phyloP scores from a whole-genome alignment of 2,329 filamentous ascomycete genomes.

The Penicillium sp. region DNA sequence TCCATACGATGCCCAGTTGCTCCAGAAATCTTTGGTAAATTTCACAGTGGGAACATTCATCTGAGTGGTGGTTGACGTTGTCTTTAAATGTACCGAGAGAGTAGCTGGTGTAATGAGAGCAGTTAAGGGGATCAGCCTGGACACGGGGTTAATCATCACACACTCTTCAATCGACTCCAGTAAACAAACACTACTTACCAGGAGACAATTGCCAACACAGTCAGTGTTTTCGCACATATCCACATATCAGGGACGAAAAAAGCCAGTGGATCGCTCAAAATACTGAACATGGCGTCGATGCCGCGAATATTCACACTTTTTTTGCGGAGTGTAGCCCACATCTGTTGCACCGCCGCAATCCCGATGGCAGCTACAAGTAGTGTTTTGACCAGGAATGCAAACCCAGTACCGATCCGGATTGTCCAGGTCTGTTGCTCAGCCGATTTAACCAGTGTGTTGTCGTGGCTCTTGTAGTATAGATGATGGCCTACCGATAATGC shows the following conservation, averaged over 20 bases:
- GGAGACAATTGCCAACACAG: constrained; percentile 6
- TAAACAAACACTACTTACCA: constrained; percentile 6
- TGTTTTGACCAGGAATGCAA: constrained; percentile 11
- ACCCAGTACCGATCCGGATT: constrained; percentile 12
- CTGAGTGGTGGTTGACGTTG: not conserved
- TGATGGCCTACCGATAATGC: constrained; percentile 5
- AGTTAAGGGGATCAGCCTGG: constrained; percentile 4
- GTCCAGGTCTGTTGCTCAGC: constrained; percentile 10
- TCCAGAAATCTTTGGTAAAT: not conserved
- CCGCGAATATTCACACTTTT: constrained; percentile 9
- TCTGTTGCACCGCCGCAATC: constrained; percentile 10
- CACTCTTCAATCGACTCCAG: too few relatives aligned
- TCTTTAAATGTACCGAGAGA: not conserved
- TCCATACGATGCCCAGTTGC: not conserved
- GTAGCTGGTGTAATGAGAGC: constrained; percentile 3
- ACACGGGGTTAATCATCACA: not conserved
- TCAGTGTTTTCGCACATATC: constrained; percentile 13
- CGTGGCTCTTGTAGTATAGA: not conserved
- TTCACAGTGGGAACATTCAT: not conserved
- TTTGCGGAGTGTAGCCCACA: constrained; percentile 9
- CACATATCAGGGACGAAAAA: constrained; percentile 8
- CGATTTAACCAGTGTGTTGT: constrained; percentile 2
- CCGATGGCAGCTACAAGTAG: constrained; percentile 5
- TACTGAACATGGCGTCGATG: constrained; percentile 10
- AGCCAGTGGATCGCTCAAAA: constrained; percentile 3